Evolutionary conservation across 805 yeast genomes (phyloP).

Genomic region (Blastobotrys peoriensis): DNA sequence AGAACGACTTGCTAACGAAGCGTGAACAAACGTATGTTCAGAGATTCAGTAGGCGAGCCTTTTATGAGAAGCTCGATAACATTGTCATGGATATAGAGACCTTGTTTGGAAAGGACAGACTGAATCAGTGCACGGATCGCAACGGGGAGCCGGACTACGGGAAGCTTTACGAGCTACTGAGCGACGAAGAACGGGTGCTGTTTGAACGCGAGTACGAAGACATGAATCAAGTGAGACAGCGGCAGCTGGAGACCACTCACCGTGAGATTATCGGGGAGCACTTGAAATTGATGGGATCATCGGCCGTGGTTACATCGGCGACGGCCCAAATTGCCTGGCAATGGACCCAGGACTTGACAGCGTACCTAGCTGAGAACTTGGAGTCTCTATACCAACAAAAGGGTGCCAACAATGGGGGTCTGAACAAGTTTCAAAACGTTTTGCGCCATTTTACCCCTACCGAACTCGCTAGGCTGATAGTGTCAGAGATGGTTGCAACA

Average conservation of each 20-base stretch:
- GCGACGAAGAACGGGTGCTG: neutral
- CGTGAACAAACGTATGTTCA: too few species aligned
- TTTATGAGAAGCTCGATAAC: neutral
- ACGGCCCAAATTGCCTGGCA: neutral
- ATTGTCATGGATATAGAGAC: constrained; percentile 1
- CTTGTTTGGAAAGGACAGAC: constrained; percentile 4
- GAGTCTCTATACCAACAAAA: neutral
- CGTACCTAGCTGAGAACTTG: neutral
- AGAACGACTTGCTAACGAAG: neutral
- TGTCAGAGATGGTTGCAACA: too few species aligned
- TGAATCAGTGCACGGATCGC: neutral
- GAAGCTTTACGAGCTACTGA: constrained; percentile 10
- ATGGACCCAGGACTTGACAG: neutral
- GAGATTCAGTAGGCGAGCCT: too few species aligned
- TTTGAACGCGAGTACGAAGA: constrained; percentile 66
- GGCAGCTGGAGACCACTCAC: constrained; percentile 65
- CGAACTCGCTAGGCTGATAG: too few species aligned
- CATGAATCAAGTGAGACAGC: constrained; percentile 71
- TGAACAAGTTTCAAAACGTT: too few species aligned
- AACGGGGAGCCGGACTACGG: constrained; percentile 10
- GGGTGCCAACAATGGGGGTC: too few species aligned
- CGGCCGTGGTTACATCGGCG: neutral
- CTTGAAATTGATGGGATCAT: constrained; percentile 76
- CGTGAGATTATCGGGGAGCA: constrained; percentile 75
- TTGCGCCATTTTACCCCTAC: too few species aligned